These are phyloP conservation scores for Aegilops bicornis DNA, from an alignment of 176 grass and related monocot species.

Conservation along the genomic window DNA sequence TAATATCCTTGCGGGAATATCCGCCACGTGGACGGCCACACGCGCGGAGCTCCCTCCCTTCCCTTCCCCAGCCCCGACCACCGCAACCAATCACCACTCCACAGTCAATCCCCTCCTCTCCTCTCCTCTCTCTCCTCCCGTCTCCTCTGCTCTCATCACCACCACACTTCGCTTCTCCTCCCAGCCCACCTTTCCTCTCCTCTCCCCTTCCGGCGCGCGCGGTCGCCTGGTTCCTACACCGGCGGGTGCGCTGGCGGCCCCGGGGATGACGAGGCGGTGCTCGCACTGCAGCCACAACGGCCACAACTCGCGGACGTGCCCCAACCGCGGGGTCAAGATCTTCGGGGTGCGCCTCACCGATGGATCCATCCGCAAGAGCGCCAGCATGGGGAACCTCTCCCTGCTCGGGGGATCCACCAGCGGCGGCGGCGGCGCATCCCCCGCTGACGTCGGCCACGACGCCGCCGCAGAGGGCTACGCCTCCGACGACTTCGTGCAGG, in stretches of 20 bases:
- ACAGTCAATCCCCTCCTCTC: slow-evolving; percentile 31
- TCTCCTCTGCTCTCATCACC: neutral
- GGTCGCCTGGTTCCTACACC: neutral
- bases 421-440: slow-evolving; percentile 75
- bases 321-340: slow-evolving; percentile 91
- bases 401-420: slow-evolving; percentile 81
- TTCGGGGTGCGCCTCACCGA: slow-evolving; percentile 95
- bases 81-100: slow-evolving; percentile 46
- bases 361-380: slow-evolving; percentile 94
- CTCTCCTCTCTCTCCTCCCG: too few species aligned
- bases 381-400: slow-evolving; percentile 94
- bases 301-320: slow-evolving; percentile 95
- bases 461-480: slow-evolving; percentile 68
- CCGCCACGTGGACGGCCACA: slow-evolving; percentile 78
- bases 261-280: slow-evolving; percentile 89
- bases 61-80: slow-evolving; percentile 24
- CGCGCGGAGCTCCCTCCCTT: neutral
- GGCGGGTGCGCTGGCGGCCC: neutral
- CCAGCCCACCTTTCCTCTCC: neutral
- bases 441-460: slow-evolving; percentile 57
- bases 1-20: slow-evolving; percentile 48
- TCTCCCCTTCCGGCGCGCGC: neutral
- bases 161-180: slow-evolving; percentile 27
- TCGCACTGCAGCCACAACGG: slow-evolving; percentile 99
- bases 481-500: slow-evolving; percentile 93